Base-by-base conservation (phyloP, 352 stramenopile genomes). In the Pythium phragmitis region DNA sequence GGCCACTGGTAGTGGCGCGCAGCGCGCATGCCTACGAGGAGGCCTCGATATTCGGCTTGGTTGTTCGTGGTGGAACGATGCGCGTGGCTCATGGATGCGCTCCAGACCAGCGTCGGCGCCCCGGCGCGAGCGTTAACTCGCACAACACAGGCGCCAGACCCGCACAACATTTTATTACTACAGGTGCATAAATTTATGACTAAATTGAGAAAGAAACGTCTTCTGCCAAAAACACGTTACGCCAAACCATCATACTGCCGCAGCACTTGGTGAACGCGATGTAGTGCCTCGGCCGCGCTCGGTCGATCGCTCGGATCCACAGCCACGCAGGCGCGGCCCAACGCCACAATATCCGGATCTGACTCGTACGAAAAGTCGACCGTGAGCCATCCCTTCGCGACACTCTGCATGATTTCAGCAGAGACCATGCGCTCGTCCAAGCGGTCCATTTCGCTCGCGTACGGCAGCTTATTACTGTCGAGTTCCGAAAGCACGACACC, bases 401-500 rank as follows among this genome's bases (percentile, higher is more conserved):
- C 23, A 1, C 14, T 48, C 30, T 50, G 19, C 33, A 60, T 55
- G 13, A 55, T 42, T 6, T 16, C 30, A 13, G 7, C 11, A 9
- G 34, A 39, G 7, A 39, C 34, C 34, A 39, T 39, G 49, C 37
- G 49, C 16, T 16, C 26, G 13, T 19, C 39, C 49, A 42, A 30
- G 41, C 41, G 14, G 41, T 30, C 19, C 63, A 53, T 19, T 70
- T 78, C 0, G 70, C n/a, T 39, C 23, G 52, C 52, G 37, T 49
- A 59, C 19, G 52, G 52, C 3, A 47, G 33, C 23, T 59, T 47
- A 21, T 49, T 49, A 19, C 16, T 49, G 17, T 59, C 52, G 1
- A 59, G n/a, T 8, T 59, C 52, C 8, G 52, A 49, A 3, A 59
- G 52, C 21, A 59, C 52, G 34, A 59, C 52, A 5, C 52, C 52